Evolutionary conservation across 2,329 filamentous ascomycete genomes (phyloP), one percentile per base, ranked within the genome.

Genomic region (Plenodomus lindquistii): DNA sequence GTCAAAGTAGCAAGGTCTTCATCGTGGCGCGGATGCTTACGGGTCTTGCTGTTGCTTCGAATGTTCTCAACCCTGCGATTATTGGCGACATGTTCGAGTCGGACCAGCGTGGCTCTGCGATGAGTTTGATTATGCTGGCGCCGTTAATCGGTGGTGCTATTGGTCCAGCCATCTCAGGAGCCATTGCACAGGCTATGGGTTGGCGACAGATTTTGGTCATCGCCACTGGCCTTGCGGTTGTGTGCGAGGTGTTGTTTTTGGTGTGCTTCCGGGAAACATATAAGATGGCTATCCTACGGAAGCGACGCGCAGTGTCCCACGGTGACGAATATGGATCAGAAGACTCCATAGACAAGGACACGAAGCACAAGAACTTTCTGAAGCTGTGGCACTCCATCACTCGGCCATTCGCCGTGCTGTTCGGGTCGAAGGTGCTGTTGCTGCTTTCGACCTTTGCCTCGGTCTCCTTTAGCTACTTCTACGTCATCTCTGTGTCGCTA

Each of bases 51-150:
- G 76, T 79, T 4, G 71, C 75, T 17, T 72, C 73, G 3, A 76
- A 85, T 54, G 83, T 86, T 8, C 73, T 87, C 16, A 83, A 80
- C 53, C 84, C 84, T 0, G 81, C 83, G 19, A 82, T 87, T 43
- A 78, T 87, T 16, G 84, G 84, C 19, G 85, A 87, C 62, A 80
- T 86, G 54, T 86, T 85, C 60, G 67, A 72, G 2, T 72, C 77
- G 1, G 83, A 86, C 46, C 72, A 81, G 62, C 74, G 83, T 15
- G 84, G 84, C 19, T 76, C 77, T 0, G 79, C 83, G 7, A 82
- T 87, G 77, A 82, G 79, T 58, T 49, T 82, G 37, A 72, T 85
- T 39, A 79, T 79, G 65, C 68, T 85, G 2, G 81, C 83, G 2
- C 82, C 83, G 0, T 70, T 86, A 2, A 64, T 84, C 15, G 82